Percentiles rank a stretch among this genome's conserved stretches.
phyloP scores from a whole-genome alignment of 2,329 filamentous ascomycete genomes.

The Ceratocystis huliohia region DNA sequence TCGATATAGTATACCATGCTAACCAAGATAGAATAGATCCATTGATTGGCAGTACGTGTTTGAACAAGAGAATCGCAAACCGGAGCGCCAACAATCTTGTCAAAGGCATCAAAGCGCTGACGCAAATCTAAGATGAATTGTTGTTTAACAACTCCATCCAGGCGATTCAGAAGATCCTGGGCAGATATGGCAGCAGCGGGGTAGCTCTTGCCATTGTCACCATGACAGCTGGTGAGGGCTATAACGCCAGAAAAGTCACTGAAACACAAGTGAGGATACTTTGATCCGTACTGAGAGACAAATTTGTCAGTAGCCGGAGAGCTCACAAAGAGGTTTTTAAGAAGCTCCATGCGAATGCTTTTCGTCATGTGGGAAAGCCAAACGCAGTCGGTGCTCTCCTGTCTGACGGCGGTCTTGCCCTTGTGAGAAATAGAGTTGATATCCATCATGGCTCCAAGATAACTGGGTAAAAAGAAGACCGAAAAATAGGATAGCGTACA shows the following conservation, averaged over 20 bases:
- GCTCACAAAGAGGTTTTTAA: background rate
- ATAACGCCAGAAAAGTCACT: background rate
- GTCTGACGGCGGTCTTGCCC: background rate
- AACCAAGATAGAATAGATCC: background rate
- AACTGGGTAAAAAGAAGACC: background rate
- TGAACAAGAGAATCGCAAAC: slow-evolving; percentile 1
- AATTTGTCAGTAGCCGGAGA: background rate
- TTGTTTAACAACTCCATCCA: background rate
- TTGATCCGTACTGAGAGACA: background rate
- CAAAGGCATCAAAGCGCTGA: background rate
- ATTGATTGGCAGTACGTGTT: slow-evolving; percentile 5
- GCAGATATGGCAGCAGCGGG: background rate
- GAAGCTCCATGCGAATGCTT: background rate
- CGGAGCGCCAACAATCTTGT: slow-evolving; percentile 4
- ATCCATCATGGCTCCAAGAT: background rate
- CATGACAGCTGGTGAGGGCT: background rate
- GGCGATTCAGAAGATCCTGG: background rate
- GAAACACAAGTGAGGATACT: background rate
- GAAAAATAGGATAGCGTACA: background rate
- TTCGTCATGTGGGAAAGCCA: background rate
- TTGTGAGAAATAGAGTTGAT: background rate
- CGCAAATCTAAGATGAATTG: background rate
- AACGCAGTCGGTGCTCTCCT: background rate
- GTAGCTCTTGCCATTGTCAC: background rate
- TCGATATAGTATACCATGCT: background rate